A percentile compares a stretch with the other conserved stretches of the same genome.
These are phyloP conservation scores for Excoecaria cochinchinensis DNA, from an alignment of 345 rosid genomes.

Conservation along the genomic window DNA sequence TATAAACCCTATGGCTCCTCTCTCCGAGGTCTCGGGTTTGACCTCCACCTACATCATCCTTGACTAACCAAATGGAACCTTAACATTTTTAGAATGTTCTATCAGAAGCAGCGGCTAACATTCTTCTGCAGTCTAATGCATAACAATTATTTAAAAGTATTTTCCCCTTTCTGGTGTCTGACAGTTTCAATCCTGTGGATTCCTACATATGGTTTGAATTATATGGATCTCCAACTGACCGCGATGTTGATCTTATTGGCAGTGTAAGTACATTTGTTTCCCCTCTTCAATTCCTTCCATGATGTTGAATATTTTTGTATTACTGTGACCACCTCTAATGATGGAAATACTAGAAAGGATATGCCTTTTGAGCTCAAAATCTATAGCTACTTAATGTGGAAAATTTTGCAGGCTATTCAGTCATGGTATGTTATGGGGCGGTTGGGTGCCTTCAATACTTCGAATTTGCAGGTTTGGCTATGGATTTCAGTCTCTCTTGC, in stretches of 20 bases:
- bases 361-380: background rate
- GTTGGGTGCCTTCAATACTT: slow-evolving; percentile 87
- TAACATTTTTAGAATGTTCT: background rate
- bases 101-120: background rate
- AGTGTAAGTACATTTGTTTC: slow-evolving; percentile 46
- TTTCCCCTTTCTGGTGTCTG: slow-evolving; percentile 15
- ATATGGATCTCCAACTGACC: slow-evolving; percentile 78
- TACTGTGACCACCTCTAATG: slow-evolving; percentile 1
- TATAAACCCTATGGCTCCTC: background rate
- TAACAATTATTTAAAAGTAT: background rate
- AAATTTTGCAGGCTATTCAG: slow-evolving; percentile 62
- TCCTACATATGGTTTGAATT: slow-evolving; percentile 91
- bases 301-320: slow-evolving; percentile 7
- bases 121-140: background rate
- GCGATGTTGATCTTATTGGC: slow-evolving; percentile 79
- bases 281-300: slow-evolving; percentile 14
- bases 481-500: background rate
- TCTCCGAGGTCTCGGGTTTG: too few species aligned
- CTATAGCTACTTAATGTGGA: background rate
- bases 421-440: slow-evolving; percentile 98
- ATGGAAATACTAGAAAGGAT: background rate
- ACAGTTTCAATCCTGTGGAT: slow-evolving; percentile 82
- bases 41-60: too few species aligned
- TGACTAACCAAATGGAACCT: too few species aligned
- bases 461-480: slow-evolving; percentile 78